phyloP scores from a whole-genome alignment of 352 stramenopile genomes.

The Phytophthora agathidicida region DNA sequence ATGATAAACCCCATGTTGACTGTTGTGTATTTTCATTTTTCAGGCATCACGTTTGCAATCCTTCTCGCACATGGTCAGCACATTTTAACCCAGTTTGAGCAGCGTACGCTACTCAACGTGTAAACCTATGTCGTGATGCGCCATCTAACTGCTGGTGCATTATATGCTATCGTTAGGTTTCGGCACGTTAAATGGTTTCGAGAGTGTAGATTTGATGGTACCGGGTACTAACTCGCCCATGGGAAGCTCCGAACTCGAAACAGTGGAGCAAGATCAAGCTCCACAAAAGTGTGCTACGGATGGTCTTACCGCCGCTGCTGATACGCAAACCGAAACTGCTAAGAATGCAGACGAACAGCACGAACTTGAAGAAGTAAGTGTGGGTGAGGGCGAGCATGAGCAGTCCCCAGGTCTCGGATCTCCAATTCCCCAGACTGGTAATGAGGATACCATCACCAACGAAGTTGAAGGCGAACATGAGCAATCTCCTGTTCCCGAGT shows the following conservation, averaged over 20 bases:
- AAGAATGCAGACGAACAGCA: neutral
- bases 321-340: neutral
- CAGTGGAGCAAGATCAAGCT: neutral
- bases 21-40: neutral
- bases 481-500: neutral
- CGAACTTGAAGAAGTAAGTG: neutral
- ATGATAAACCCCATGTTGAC: too few species aligned
- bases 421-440: neutral
- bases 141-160: neutral
- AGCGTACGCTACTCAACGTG: conserved; percentile 34
- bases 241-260: conserved; percentile 7
- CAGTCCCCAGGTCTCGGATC: neutral
- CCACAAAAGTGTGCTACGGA: neutral
- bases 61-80: conserved; percentile 37
- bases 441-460: neutral
- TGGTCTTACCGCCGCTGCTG: neutral
- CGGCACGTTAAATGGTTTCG: conserved; percentile 42
- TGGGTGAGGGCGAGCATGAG: conserved; percentile 3
- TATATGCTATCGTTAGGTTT: conserved; percentile 33
- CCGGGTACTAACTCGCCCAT: conserved; percentile 2
- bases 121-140: neutral
- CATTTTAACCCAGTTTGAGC: conserved; percentile 51
- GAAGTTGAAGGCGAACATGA: conserved; percentile 2
- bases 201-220: conserved; percentile 34
- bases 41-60: conserved; percentile 39